Percentiles rank a stretch among this genome's conserved stretches.
phyloP scores from a whole-genome alignment of 78 protist species.

The Protostelium mycophagum region DNA sequence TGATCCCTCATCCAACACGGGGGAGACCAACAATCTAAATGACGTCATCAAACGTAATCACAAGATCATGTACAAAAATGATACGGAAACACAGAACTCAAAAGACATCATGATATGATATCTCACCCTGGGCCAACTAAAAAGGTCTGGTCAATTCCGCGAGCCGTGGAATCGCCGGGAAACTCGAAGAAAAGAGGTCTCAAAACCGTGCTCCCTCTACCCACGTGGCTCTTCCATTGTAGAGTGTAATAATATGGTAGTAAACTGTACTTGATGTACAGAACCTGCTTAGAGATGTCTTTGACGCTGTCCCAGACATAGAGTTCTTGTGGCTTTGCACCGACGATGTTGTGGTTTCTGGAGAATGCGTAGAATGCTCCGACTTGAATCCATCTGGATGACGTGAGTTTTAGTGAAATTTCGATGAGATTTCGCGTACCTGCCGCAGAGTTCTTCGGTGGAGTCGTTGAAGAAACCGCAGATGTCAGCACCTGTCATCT shows the following conservation, averaged over 20 bases:
- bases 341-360: slow-evolving; percentile 64
- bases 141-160: slow-evolving; percentile 63
- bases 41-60: too few relatives aligned
- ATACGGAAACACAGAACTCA: too few relatives aligned
- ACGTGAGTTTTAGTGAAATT: too few relatives aligned
- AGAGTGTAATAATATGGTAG: slow-evolving; percentile 61
- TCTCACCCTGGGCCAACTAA: slow-evolving; percentile 38
- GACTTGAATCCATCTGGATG: slow-evolving; percentile 82
- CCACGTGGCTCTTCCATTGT: slow-evolving; percentile 9
- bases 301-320: slow-evolving; percentile 47
- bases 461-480: slow-evolving; percentile 79
- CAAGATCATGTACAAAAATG: too few relatives aligned
- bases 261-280: slow-evolving; percentile 31
- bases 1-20: slow-evolving; percentile 59
- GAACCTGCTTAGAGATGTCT: not conserved
- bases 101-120: not conserved
- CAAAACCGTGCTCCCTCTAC: slow-evolving; percentile 37
- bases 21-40: slow-evolving; percentile 55
- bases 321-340: slow-evolving; percentile 65
- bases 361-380: slow-evolving; percentile 84
- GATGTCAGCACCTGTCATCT: slow-evolving; percentile 88
- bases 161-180: slow-evolving; percentile 43
- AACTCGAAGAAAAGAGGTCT: slow-evolving; percentile 69
- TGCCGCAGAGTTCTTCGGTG: slow-evolving; percentile 67
- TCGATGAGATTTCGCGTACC: too few relatives aligned